Percentiles rank a stretch among this genome's conserved stretches.
Conservation (phyloP, 768 basidiomycete genomes). For the Coprinopsis sp. region DNA sequence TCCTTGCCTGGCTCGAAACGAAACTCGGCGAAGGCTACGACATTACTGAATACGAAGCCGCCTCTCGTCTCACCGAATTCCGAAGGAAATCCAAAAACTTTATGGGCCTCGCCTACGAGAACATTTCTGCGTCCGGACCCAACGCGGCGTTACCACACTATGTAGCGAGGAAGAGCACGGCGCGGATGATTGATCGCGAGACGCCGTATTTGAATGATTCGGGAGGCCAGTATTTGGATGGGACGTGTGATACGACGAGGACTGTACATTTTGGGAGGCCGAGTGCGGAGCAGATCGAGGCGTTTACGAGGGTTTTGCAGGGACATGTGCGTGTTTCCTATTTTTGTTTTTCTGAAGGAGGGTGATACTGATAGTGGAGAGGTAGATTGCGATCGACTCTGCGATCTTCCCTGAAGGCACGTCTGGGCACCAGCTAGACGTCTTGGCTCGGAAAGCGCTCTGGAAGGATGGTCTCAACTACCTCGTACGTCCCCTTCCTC, state of each 20-base stretch:
- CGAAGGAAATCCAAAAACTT: constrained; percentile 67
- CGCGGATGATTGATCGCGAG: constrained; percentile 69
- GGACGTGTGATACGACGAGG: constrained; percentile 82
- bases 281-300: constrained; percentile 79
- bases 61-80: constrained; percentile 74
- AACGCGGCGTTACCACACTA: constrained; percentile 97
- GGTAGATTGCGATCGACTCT: constrained; percentile 83
- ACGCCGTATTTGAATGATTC: constrained; percentile 93
- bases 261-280: constrained; percentile 87
- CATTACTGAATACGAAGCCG: constrained; percentile 91
- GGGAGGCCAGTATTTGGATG: constrained; percentile 86
- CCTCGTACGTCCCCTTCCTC: constrained; percentile 40
- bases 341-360: constrained; percentile 19
- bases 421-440: constrained; percentile 77
- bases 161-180: constrained; percentile 62
- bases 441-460: constrained; percentile 81
- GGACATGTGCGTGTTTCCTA: constrained; percentile 72
- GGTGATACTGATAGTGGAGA: constrained; percentile 4
- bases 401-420: constrained; percentile 91
- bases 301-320: constrained; percentile 92
- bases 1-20: constrained; percentile 88
- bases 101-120: constrained; percentile 84
- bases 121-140: constrained; percentile 82
- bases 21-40: constrained; percentile 72
- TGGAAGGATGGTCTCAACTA: constrained; percentile 88